phyloP scores from a whole-genome alignment of 352 stramenopile species.

The Pseudoperonospora humuli region DNA sequence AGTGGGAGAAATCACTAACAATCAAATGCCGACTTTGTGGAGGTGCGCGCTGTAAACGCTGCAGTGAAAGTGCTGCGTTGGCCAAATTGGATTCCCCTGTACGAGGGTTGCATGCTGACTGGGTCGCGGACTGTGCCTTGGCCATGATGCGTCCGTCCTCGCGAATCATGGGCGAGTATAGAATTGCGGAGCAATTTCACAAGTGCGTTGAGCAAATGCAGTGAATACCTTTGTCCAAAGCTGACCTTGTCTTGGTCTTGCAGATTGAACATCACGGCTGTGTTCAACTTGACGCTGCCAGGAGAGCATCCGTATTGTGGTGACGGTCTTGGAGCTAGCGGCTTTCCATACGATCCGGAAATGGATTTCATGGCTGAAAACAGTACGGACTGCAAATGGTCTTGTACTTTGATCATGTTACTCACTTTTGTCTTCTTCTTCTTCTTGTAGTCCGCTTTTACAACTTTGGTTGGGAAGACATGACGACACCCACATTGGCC shows the following conservation, averaged over 20 bases:
- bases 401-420: too few relatives aligned
- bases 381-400: slow-evolving; percentile 42
- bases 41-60: slow-evolving; percentile 81
- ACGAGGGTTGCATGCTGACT: slow-evolving; percentile 68
- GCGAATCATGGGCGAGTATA: slow-evolving; percentile 72
- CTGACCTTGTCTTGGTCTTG: slow-evolving; percentile 1
- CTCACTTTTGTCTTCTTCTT: too few relatives aligned
- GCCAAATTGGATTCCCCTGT: slow-evolving; percentile 69
- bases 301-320: slow-evolving; percentile 88
- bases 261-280: slow-evolving; percentile 72
- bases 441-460: slow-evolving; percentile 83
- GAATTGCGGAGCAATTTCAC: slow-evolving; percentile 74
- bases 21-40: slow-evolving; percentile 83
- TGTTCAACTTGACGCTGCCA: slow-evolving; percentile 88
- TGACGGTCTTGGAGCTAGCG: slow-evolving; percentile 60
- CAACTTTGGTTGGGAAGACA: slow-evolving; percentile 90
- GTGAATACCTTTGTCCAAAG: neutral
- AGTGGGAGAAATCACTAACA: slow-evolving; percentile 79
- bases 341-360: slow-evolving; percentile 87
- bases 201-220: slow-evolving; percentile 31
- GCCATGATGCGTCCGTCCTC: slow-evolving; percentile 88
- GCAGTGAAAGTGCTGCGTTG: slow-evolving; percentile 68
- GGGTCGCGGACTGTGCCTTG: slow-evolving; percentile 77
- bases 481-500: slow-evolving; percentile 81
- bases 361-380: slow-evolving; percentile 80